These are phyloP conservation scores for Alternaria solani DNA, from an alignment of 2,329 filamentous ascomycete species.

Conservation along the genomic window DNA sequence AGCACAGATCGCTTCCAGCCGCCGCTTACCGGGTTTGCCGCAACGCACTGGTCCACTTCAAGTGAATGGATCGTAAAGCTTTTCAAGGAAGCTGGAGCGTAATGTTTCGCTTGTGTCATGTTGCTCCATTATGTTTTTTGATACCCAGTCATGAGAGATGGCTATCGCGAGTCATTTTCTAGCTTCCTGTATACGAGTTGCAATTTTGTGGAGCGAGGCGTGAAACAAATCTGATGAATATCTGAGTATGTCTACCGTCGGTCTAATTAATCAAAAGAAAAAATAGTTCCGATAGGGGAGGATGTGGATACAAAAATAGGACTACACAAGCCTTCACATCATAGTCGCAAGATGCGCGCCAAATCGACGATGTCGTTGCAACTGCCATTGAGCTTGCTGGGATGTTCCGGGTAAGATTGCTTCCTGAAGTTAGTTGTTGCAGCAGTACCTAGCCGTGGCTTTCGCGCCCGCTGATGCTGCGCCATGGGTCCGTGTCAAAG, in stretches of 20 bases:
- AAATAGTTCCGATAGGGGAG: background rate
- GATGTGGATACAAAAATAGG: background rate
- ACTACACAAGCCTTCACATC: background rate
- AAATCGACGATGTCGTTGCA: background rate
- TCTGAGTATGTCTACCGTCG: background rate
- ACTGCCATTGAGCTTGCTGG: background rate
- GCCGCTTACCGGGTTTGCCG: conserved; percentile 37
- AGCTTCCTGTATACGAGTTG: background rate
- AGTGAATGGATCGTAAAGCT: conserved; percentile 46
- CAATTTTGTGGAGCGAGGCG: background rate
- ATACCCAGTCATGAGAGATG: conserved; percentile 17
- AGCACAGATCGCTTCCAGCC: conserved; percentile 40
- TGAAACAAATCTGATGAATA: conserved; percentile 1
- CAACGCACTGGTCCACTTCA: conserved; percentile 36
- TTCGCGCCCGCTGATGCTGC: conserved; percentile 50
- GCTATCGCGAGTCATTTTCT: conserved; percentile 5
- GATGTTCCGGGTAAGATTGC: background rate
- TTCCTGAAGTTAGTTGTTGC: background rate
- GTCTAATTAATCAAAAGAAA: background rate
- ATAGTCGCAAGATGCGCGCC: background rate
- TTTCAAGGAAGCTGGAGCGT: conserved; percentile 45
- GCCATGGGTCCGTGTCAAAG: conserved; percentile 47
- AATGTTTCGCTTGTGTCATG: conserved; percentile 11
- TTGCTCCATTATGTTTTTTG: conserved; percentile 12
- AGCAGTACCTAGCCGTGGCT: conserved; percentile 42